Conservation (phyloP, 495 filamentous ascomycete genomes). For the Penicillium bialowiezense region DNA sequence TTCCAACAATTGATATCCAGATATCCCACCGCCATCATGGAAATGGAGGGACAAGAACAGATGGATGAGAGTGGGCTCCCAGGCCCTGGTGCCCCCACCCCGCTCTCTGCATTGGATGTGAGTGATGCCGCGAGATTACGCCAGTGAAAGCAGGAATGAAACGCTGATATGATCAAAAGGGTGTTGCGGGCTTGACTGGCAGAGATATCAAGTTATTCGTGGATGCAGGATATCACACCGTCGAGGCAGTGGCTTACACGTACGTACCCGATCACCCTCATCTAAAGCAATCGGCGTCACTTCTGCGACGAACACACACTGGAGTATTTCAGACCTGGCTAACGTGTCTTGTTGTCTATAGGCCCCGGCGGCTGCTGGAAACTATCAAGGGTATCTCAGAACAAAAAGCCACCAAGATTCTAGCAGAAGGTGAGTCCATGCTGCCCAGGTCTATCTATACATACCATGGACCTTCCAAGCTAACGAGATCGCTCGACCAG, state of each 20-base stretch:
- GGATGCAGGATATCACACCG: constrained; percentile 91
- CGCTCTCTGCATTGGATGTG: constrained; percentile 87
- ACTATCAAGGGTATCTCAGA: constrained; percentile 98
- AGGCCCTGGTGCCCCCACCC: constrained; percentile 91
- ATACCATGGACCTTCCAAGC: neutral
- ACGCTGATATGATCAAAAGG: constrained; percentile 43
- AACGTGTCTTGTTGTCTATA: constrained; percentile 18
- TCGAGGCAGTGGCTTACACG: constrained; percentile 94
- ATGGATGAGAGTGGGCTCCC: constrained; percentile 61
- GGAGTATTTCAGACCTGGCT: neutral
- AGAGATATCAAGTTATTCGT: constrained; percentile 90
- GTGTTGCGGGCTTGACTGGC: constrained; percentile 80
- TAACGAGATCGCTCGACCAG: constrained; percentile 36
- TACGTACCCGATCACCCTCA: constrained; percentile 28
- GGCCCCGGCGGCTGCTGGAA: constrained; percentile 77
- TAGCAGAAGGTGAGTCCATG: constrained; percentile 69
- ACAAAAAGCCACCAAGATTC: constrained; percentile 90
- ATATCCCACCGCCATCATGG: too few relatives aligned
- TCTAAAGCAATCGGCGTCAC: neutral
- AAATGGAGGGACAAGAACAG: constrained; percentile 57
- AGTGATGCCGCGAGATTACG: constrained; percentile 4
- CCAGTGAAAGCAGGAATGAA: neutral
- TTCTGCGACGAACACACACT: neutral
- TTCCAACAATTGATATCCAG: constrained; percentile 45
- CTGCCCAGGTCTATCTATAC: neutral